Base-by-base conservation (phyloP, 2,329 filamentous ascomycete genomes). In the Diaporthe destruens region DNA sequence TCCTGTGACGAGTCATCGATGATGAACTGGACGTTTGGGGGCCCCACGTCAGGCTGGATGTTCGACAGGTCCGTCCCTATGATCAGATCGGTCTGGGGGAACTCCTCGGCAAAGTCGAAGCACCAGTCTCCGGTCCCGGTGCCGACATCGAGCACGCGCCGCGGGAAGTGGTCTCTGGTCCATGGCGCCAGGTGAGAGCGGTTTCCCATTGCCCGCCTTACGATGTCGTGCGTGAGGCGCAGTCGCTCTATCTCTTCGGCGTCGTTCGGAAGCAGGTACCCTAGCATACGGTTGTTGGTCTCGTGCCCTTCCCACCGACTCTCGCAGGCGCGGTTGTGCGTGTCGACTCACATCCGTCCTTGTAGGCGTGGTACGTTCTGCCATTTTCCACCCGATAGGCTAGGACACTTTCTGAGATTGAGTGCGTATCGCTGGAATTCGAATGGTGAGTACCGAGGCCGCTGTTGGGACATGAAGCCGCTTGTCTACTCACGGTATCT, bases 1-100 rank as follows among this genome's bases (percentile, higher is more conserved):
- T 84, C 81, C 71, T 88, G 84, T 2, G 83, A 83, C 79, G 86
- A 86, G 77, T 95, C 92, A 78, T 94, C 92, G 57, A 95, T 87
- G 74, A 90, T 90, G 76, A 95, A 95, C 74, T 90, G 88, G 18
- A 94, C 91, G 75, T 95, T 95, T 23, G 88, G 87, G 0, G 93
- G 92, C 0, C 94, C 91, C 61, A 88, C 84, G 6, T 83, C 82
- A 2, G 91, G 90, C 77, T 93, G 91, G 34, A 93, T 90, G 1
- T 91, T 90, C 0, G 90, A 92, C 7, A 93, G 84, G 77, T 93
- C 91, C 11, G 89, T 92, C 42, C 90, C 91, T 63, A 87, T 86
- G 39, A 93, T 85, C 6, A 74, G 70, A 74, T 86, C 81, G 14
- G 91, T 83, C 5, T 85, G 78, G 16, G 91, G 91, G 73, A 91